Evolutionary conservation across 116 monocot genomes (phyloP).

Genomic region (Iris pallida): DNA sequence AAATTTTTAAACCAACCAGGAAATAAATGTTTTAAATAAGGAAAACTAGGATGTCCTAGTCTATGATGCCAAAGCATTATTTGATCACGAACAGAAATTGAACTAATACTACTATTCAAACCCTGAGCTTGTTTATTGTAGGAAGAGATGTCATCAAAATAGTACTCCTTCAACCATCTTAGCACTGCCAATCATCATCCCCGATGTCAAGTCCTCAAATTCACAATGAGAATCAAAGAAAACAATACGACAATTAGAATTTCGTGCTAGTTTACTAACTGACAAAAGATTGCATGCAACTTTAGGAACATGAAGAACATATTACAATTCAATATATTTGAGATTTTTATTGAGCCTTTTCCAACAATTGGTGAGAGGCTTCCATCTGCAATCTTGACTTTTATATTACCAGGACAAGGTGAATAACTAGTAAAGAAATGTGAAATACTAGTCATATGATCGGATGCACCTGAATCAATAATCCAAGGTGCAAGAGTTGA

Average conservation of each 20-base stretch:
- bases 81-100: not conserved
- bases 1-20: not conserved
- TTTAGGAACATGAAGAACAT: not conserved
- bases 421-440: not conserved
- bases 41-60: not conserved
- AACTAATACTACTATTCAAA: not conserved
- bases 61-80: slow-evolving; percentile 1
- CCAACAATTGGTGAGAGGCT: not conserved
- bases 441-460: not conserved
- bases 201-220: not conserved
- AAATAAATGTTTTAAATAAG: not conserved
- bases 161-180: not conserved
- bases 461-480: no score
- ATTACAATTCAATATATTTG: not conserved
- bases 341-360: not conserved
- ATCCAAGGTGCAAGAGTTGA: no score
- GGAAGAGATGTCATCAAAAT: not conserved
- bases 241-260: not conserved
- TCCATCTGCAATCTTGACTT: not conserved
- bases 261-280: not conserved
- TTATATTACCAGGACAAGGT: not conserved
- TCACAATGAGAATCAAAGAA: not conserved
- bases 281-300: not conserved
- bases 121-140: not conserved
- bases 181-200: slow-evolving; percentile 2